Percentiles rank a stretch among this genome's conserved stretches.
Evolutionary conservation across 1,139 yeast genomes (phyloP).

Genomic region (Geotrichum klebahnii): DNA sequence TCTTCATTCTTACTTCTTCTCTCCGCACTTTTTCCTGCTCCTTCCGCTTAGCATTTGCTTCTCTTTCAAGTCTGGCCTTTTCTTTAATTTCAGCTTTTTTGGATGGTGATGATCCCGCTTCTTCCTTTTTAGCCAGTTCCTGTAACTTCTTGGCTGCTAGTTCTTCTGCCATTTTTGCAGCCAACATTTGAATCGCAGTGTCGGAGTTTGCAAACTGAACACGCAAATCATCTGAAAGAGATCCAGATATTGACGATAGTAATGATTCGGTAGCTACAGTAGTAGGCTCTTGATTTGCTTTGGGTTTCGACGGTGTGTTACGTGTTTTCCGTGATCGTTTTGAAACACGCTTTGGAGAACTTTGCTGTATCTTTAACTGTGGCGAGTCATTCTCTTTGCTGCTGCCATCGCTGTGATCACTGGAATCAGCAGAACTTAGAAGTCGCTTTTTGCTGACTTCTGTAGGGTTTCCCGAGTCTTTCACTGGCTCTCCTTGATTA

Average conservation of each 20-base stretch:
- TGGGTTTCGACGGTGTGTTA: background rate
- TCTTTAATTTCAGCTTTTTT: slow-evolving; percentile 4
- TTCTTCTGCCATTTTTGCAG: slow-evolving; percentile 21
- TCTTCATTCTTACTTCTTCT: slow-evolving; percentile 10
- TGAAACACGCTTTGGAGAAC: background rate
- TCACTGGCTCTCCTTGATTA: background rate
- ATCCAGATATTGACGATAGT: slow-evolving; percentile 10
- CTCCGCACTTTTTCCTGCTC: slow-evolving; percentile 11
- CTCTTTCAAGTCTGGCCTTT: slow-evolving; percentile 3
- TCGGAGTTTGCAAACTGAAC: slow-evolving; percentile 9
- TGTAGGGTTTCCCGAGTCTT: background rate
- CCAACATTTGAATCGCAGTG: slow-evolving; percentile 15
- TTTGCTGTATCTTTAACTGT: background rate
- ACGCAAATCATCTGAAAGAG: slow-evolving; percentile 10
- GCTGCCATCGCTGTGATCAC: no score
- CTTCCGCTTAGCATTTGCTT: background rate
- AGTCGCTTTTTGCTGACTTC: background rate
- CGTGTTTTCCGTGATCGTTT: background rate
- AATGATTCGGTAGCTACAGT: background rate
- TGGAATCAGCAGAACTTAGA: background rate
- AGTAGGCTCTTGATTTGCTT: background rate
- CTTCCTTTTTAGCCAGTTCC: slow-evolving; percentile 2
- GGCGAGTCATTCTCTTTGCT: background rate
- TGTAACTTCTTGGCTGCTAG: slow-evolving; percentile 16
- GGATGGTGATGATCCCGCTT: background rate